Evolutionary conservation across 2,329 filamentous ascomycete species (phyloP).

Genomic region (Penicillium sp.): DNA sequence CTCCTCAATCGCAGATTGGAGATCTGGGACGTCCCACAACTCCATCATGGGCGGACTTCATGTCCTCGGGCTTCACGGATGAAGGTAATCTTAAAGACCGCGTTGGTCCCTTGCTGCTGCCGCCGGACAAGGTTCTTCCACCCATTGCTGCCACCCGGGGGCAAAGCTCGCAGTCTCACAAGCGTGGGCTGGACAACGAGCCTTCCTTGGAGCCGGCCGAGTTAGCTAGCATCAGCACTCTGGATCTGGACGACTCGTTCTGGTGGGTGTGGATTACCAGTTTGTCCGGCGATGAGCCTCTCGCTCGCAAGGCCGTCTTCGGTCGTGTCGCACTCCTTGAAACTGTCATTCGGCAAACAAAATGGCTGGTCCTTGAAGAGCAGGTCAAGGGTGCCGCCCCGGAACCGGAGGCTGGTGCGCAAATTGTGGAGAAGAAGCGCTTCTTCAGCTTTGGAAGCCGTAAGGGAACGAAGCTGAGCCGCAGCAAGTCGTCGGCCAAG

Average conservation of each 20-base stretch:
- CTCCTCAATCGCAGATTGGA: conserved; percentile 64
- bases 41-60: conserved; percentile 96
- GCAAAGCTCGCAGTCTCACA: conserved; percentile 82
- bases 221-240: conserved; percentile 81
- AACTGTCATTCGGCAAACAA: conserved; percentile 74
- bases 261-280: conserved; percentile 99
- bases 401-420: conserved; percentile 78
- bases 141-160: conserved; percentile 71
- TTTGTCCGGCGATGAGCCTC: conserved; percentile 83
- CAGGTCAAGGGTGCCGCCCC: conserved; percentile 90
- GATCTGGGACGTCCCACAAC: conserved; percentile 81
- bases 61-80: conserved; percentile 88
- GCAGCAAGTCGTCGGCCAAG: conserved; percentile 70
- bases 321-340: conserved; percentile 91
- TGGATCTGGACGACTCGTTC: conserved; percentile 91
- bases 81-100: conserved; percentile 63
- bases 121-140: conserved; percentile 86
- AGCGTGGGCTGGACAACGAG: conserved; percentile 67
- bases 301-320: conserved; percentile 84
- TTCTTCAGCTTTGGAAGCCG: conserved; percentile 82
- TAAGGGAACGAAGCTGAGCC: conserved; percentile 59
- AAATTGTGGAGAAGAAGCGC: conserved; percentile 92
- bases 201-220: conserved; percentile 80
- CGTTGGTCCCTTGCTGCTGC: conserved; percentile 68
- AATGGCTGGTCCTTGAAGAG: conserved; percentile 94